Conservation (phyloP, 805 yeast species). For the Metschnikowia drakensbergensis region DNA sequence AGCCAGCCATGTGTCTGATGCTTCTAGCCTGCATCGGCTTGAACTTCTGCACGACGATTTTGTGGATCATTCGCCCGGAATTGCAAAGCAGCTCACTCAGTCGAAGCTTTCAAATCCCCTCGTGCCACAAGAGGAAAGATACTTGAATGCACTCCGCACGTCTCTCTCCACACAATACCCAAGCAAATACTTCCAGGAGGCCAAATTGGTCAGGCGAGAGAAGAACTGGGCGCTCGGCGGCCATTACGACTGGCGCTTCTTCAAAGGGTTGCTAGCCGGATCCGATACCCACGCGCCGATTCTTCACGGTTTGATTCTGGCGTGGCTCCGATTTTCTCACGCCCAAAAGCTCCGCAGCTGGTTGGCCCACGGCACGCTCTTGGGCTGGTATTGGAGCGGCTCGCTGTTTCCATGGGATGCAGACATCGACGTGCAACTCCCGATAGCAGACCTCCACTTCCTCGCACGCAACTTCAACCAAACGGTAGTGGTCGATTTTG, state of each 20-base stretch:
- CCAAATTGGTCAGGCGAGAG: constrained; percentile 19
- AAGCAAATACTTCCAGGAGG: constrained; percentile 42
- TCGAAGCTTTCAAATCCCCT: constrained; percentile 10
- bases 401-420: constrained; percentile 28
- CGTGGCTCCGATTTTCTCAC: constrained; percentile 26
- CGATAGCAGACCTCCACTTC: constrained; percentile 23
- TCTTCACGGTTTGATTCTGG: constrained; percentile 22
- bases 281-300: constrained; percentile 16
- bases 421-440: constrained; percentile 29
- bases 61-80: constrained; percentile 19
- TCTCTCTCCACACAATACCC: constrained; percentile 12
- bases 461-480: constrained; percentile 22
- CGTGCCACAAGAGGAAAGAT: constrained; percentile 9
- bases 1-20: too few species aligned
- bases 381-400: constrained; percentile 31
- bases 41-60: constrained; percentile 26
- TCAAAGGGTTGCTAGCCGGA: constrained; percentile 18
- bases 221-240: constrained; percentile 17
- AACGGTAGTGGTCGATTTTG: constrained; percentile 22
- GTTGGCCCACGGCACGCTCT: constrained; percentile 28
- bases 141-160: constrained; percentile 13
- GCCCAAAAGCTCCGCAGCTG: constrained; percentile 24
- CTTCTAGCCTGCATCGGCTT: constrained; percentile 18
- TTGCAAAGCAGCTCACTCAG: constrained; percentile 9
- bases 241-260: constrained; percentile 30